Conservation (phyloP, 2,329 filamentous ascomycete species). For the Alternaria alternata region DNA sequence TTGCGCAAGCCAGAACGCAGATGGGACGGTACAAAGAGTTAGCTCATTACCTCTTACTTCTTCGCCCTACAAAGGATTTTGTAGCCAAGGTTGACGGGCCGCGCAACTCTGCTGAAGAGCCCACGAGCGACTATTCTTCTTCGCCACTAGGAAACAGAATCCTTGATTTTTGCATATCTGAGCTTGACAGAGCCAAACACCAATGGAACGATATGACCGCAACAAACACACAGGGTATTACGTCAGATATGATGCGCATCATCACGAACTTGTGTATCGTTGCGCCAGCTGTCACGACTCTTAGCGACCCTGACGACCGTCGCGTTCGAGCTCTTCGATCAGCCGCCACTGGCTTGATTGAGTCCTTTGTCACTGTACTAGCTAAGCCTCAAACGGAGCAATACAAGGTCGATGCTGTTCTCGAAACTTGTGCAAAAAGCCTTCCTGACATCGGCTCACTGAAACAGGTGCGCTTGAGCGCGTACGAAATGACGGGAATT, state of each 20-base stretch:
- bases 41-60: conserved; percentile 60
- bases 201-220: conserved; percentile 54
- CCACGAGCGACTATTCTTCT: conserved; percentile 26
- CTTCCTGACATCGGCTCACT: conserved; percentile 40
- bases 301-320: conserved; percentile 30
- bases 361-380: conserved; percentile 47
- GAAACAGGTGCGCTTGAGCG: conserved; percentile 14
- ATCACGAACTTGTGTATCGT: conserved; percentile 60
- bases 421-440: conserved; percentile 47
- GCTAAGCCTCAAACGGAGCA: conserved; percentile 50
- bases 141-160: conserved; percentile 43
- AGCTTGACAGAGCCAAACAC: conserved; percentile 56
- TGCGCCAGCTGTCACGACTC: conserved; percentile 41
- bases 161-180: conserved; percentile 56
- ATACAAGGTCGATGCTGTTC: conserved; percentile 54
- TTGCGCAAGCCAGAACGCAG: conserved; percentile 57
- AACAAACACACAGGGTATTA: conserved; percentile 57
- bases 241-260: conserved; percentile 59
- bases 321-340: conserved; percentile 33
- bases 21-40: conserved; percentile 53
- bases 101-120: conserved; percentile 9
- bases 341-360: conserved; percentile 31
- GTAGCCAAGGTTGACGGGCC: conserved; percentile 6
- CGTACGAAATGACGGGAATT: conserved; percentile 44
- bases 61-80: conserved; percentile 23